A percentile compares a stretch with the other conserved stretches of the same genome.
These are phyloP conservation scores for Candida freyschussii DNA, from an alignment of 1,139 yeast genomes.

Conservation along the genomic window DNA sequence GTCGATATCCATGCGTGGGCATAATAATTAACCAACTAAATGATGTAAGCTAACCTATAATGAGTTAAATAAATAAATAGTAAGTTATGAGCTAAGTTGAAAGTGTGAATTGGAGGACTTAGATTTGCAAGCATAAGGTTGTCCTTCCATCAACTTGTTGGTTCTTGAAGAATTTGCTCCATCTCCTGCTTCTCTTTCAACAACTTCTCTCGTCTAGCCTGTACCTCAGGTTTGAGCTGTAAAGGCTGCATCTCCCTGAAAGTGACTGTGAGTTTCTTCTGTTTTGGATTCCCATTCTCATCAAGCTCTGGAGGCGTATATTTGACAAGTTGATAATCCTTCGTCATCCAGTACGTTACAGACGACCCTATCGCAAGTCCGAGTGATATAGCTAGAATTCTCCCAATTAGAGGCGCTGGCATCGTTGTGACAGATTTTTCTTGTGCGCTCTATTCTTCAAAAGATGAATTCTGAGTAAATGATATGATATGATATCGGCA, in stretches of 20 bases:
- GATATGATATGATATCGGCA: too few species aligned
- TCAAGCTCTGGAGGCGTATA: slow-evolving; percentile 25
- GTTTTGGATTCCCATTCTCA: slow-evolving; percentile 23
- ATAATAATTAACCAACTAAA: too few species aligned
- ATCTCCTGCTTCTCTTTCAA: slow-evolving; percentile 15
- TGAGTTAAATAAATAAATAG: too few species aligned
- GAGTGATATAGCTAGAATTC: slow-evolving; percentile 28
- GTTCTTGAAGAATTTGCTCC: slow-evolving; percentile 24
- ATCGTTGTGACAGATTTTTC: too few species aligned
- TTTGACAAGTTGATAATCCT: slow-evolving; percentile 31
- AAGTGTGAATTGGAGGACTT: too few species aligned
- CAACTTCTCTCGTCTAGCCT: slow-evolving; percentile 7
- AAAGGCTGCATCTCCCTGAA: slow-evolving; percentile 33
- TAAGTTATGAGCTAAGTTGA: too few species aligned
- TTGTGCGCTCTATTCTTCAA: too few species aligned
- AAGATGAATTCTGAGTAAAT: too few species aligned
- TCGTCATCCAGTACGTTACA: slow-evolving; percentile 28
- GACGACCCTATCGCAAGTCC: slow-evolving; percentile 30
- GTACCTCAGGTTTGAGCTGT: slow-evolving; percentile 32
- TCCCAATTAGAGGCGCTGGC: slow-evolving; percentile 24
- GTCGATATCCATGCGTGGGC: too few species aligned
- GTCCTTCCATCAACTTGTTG: slow-evolving; percentile 20
- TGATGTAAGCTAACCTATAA: too few species aligned
- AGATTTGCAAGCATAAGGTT: too few species aligned
- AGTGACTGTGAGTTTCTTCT: slow-evolving; percentile 26